phyloP scores from a whole-genome alignment of 345 rosid species.

The Linum trigynum region DNA sequence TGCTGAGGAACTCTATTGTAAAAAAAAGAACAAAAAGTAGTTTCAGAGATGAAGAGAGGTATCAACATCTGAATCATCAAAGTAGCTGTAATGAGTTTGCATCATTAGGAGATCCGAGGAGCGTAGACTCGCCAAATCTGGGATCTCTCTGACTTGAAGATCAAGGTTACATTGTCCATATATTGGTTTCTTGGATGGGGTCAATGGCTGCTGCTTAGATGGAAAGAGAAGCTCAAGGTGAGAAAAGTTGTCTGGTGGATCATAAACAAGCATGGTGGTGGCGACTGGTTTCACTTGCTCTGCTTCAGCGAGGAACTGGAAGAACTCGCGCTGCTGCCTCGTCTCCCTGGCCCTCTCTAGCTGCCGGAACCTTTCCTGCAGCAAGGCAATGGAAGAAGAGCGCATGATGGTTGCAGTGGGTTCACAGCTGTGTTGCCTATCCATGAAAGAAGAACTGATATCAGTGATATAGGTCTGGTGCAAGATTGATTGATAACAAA shows the following conservation, averaged over 20 bases:
- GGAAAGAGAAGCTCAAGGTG: slow-evolving; percentile 18
- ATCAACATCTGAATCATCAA: slow-evolving; percentile 29
- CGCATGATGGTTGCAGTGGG: slow-evolving; percentile 6
- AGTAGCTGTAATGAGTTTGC: slow-evolving; percentile 4
- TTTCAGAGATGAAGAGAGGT: slow-evolving; percentile 43
- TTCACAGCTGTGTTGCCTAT: slow-evolving; percentile 20
- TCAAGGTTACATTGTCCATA: slow-evolving; percentile 12
- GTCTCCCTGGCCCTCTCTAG: slow-evolving; percentile 4
- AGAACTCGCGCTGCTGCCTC: slow-evolving; percentile 9
- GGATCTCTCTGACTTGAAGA: slow-evolving; percentile 17
- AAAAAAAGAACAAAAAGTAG: background rate
- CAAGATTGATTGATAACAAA: background rate
- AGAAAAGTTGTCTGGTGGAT: slow-evolving; percentile 16
- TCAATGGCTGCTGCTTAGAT: slow-evolving; percentile 11
- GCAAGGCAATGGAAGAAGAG: slow-evolving; percentile 6
- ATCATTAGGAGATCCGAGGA: slow-evolving; percentile 13
- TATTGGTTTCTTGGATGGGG: slow-evolving; percentile 5
- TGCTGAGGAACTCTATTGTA: slow-evolving; percentile 17
- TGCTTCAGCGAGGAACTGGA: slow-evolving; percentile 15
- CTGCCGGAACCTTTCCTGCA: slow-evolving; percentile 6
- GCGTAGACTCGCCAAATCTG: slow-evolving; percentile 17
- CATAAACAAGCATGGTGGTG: background rate
- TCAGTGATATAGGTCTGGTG: too few relatives aligned
- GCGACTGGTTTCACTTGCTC: slow-evolving; percentile 16
- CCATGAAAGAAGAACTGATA: slow-evolving; percentile 10